A percentile compares a stretch with the other conserved stretches of the same genome.
phyloP scores from a whole-genome alignment of 164 flowering plant genomes.

The Vitis riparia region DNA sequence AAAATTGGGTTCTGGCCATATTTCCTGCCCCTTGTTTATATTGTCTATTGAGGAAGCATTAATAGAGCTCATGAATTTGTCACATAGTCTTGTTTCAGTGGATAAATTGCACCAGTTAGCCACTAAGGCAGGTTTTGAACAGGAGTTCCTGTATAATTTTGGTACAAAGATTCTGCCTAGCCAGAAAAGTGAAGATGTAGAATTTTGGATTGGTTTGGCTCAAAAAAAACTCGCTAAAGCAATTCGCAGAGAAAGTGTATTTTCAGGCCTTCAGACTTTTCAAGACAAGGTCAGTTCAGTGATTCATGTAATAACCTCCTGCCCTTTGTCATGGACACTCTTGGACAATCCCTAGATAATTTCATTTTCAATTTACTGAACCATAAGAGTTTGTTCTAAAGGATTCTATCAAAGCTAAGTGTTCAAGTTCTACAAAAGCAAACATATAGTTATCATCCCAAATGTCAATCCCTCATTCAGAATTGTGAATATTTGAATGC shows the following conservation, averaged over 20 bases:
- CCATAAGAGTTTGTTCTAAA: neutral
- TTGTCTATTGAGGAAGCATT: slow-evolving; percentile 32
- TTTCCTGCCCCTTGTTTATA: slow-evolving; percentile 34
- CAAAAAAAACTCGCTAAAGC: slow-evolving; percentile 49
- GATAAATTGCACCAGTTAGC: slow-evolving; percentile 49
- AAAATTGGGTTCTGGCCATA: slow-evolving; percentile 47
- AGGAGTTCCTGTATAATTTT: slow-evolving; percentile 52
- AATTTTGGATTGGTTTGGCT: slow-evolving; percentile 66
- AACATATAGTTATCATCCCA: neutral
- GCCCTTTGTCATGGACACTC: neutral
- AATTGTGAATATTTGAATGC: neutral
- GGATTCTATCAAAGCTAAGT: neutral
- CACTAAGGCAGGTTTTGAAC: slow-evolving; percentile 60
- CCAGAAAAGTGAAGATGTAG: slow-evolving; percentile 37
- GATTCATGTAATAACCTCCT: neutral
- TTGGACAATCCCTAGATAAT: neutral
- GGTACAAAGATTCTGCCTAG: slow-evolving; percentile 42
- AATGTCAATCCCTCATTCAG: neutral
- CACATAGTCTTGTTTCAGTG: slow-evolving; percentile 39
- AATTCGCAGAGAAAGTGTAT: slow-evolving; percentile 43
- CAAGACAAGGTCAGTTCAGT: slow-evolving; percentile 38
- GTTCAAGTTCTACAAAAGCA: neutral
- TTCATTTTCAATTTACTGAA: neutral
- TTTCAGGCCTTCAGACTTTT: slow-evolving; percentile 18
- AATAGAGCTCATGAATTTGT: slow-evolving; percentile 45